Percentiles rank a stretch among this genome's conserved stretches.
phyloP scores from a whole-genome alignment of 2,329 filamentous ascomycete species.

The Diaporthe citriasiana region DNA sequence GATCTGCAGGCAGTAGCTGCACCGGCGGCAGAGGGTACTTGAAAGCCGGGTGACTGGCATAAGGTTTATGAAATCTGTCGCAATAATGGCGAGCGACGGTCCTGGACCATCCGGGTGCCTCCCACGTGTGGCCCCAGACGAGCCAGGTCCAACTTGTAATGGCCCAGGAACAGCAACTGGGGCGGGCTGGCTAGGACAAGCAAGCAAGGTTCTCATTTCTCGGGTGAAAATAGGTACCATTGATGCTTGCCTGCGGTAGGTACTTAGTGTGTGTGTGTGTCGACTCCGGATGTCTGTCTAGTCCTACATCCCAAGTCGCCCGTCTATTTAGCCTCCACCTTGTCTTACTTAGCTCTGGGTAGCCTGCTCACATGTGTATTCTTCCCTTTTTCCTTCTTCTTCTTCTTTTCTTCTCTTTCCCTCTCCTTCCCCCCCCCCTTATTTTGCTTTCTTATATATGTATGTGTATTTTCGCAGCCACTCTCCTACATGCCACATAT shows the following conservation, averaged over 20 bases:
- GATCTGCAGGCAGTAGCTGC: conserved; percentile 9
- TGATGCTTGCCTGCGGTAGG: background rate
- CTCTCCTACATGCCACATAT: background rate
- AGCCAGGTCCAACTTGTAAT: background rate
- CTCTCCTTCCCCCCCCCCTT: background rate
- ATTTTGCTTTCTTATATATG: no score
- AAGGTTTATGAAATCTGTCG: conserved; percentile 38
- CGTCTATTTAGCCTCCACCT: background rate
- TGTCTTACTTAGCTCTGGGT: background rate
- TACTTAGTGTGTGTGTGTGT: background rate
- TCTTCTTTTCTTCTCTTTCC: background rate
- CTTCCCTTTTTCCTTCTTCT: no score
- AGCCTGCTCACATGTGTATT: background rate
- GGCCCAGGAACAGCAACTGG: conserved; percentile 20
- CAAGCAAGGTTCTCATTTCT: background rate
- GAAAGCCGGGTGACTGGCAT: conserved; percentile 7
- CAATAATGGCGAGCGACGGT: conserved; percentile 36
- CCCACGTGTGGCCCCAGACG: background rate
- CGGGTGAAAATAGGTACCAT: background rate
- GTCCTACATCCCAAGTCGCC: background rate
- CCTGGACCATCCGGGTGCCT: conserved; percentile 27
- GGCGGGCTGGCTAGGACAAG: background rate
- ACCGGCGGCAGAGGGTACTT: conserved; percentile 2
- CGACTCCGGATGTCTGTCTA: background rate
- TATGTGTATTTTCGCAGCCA: background rate